Conservation (phyloP, 2,329 filamentous ascomycete species). For the Beauveria brongniartii region DNA sequence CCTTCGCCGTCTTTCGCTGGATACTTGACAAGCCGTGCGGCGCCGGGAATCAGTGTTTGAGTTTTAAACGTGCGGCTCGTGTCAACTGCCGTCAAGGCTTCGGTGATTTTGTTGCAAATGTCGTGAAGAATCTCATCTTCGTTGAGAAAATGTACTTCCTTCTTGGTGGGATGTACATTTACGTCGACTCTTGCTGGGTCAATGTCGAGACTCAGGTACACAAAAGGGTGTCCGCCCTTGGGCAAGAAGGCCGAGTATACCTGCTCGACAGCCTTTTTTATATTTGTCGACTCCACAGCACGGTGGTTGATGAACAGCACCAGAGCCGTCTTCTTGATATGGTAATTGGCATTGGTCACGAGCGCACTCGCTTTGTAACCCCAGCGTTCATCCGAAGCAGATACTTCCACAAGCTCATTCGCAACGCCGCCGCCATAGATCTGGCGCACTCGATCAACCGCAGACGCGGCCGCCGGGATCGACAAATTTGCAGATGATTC, state of each 20-base stretch:
- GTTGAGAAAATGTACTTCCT: conserved; percentile 94
- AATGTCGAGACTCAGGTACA: conserved; percentile 87
- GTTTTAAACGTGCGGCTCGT: conserved; percentile 91
- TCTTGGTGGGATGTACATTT: conserved; percentile 94
- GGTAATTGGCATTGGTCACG: conserved; percentile 90
- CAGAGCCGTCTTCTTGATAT: conserved; percentile 79
- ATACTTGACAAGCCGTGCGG: conserved; percentile 32
- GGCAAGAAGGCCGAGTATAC: conserved; percentile 81
- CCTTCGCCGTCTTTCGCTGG: conserved; percentile 21
- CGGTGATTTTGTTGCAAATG: conserved; percentile 72
- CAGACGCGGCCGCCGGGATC: conserved; percentile 63
- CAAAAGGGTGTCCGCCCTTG: conserved; percentile 88
- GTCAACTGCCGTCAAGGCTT: conserved; percentile 76
- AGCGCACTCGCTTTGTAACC: conserved; percentile 77
- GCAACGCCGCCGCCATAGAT: conserved; percentile 79
- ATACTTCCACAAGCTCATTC: conserved; percentile 77
- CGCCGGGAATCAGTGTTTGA: conserved; percentile 76
- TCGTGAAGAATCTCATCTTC: conserved; percentile 91
- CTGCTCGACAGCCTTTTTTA: conserved; percentile 87
- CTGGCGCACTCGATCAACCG: conserved; percentile 78
- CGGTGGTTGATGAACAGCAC: conserved; percentile 96
- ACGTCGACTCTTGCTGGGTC: conserved; percentile 90
- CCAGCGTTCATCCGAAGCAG: conserved; percentile 64
- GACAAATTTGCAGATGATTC: conserved; percentile 78
- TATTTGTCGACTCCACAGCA: conserved; percentile 77